Base-by-base conservation (phyloP, 1,284 basidiomycete genomes). In the Ganoderma multipileum region DNA sequence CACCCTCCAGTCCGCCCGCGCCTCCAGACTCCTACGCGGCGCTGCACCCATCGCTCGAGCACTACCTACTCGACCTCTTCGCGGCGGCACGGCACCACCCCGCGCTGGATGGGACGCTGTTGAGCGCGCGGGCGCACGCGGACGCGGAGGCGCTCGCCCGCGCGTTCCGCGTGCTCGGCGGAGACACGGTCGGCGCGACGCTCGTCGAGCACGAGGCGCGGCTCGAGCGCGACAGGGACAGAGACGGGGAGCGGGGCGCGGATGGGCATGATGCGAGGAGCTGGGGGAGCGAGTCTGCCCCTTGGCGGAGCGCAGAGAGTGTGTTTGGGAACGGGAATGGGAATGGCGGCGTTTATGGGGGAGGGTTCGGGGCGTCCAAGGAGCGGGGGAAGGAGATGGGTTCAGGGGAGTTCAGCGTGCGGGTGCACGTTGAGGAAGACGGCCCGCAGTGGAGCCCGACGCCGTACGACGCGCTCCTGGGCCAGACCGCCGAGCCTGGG, bases 11-110 rank as follows among this genome's bases (percentile, higher is more conserved):
- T 41, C 26, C 20, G 23, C 42, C 54, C 44, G 20, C 50, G 39
- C 60, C 69, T 54, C 75, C 59, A 68, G 38, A 42, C 61, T 66
- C 75, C 61, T 79, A 67, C 58, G 72, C 71, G 12, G 76, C 74
- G 74, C 85, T 83, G 71, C 88, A 78, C 77, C 81, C 86, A 0
- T 78, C 79, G 1, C 82, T 94, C 23, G 80, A 81, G n/a, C 80
- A 89, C 23, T 94, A 94, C 76, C 81, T 91, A 7, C 84, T 88
- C 14, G 92, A 93, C 76, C 82, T 94, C 38, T 89, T 95, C 71
- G 85, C 89, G 39, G 91, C 93, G 3, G 84, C 89, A 28, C 86
- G 92, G 5, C 90, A 93, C 73, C 88, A 92, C 75, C 86, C 87
- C 1, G 83, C 87, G 64, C 80, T 95, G 18, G 93, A 95, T 70